A percentile compares a stretch with the other conserved stretches of the same genome.
Evolutionary conservation across 129 eudicot genomes (phyloP).

Genomic region (Tagetes patula): DNA sequence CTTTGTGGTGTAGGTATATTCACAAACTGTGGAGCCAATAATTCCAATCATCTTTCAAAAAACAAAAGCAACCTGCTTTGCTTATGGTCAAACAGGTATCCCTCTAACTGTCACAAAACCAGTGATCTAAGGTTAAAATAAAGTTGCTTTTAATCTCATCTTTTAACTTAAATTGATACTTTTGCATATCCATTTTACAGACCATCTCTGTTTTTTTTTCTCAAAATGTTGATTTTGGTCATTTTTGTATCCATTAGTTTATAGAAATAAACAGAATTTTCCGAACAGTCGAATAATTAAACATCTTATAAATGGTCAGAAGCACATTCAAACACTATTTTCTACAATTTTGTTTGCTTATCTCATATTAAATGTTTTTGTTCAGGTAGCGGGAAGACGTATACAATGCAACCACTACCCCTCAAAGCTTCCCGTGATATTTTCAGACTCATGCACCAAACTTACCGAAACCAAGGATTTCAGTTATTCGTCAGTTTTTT

Average conservation of each 20-base stretch:
- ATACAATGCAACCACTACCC: constrained; percentile 83
- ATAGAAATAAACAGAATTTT: background rate
- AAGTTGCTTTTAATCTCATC: background rate
- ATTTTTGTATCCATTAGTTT: background rate
- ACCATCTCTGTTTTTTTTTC: background rate
- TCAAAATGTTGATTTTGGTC: background rate
- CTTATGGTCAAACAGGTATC: constrained; percentile 79
- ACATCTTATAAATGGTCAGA: background rate
- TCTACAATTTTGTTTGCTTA: background rate
- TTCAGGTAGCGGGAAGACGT: constrained; percentile 80
- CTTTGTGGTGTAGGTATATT: constrained; percentile 46
- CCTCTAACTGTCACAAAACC: background rate
- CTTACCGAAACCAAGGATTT: constrained; percentile 61
- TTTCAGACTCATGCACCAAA: constrained; percentile 48
- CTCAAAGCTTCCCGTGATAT: constrained; percentile 68
- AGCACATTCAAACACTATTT: constrained; percentile 7
- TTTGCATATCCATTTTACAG: background rate
- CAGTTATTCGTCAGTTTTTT: constrained; percentile 70
- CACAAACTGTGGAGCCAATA: constrained; percentile 69
- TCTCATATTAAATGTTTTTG: background rate
- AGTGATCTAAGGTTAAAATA: background rate
- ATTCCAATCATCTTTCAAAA: constrained; percentile 66
- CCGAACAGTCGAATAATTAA: background rate
- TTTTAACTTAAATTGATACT: background rate
- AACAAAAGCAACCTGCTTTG: constrained; percentile 90